phyloP scores from a whole-genome alignment of 1,139 yeast species.

The Taphrina wiesneri region DNA sequence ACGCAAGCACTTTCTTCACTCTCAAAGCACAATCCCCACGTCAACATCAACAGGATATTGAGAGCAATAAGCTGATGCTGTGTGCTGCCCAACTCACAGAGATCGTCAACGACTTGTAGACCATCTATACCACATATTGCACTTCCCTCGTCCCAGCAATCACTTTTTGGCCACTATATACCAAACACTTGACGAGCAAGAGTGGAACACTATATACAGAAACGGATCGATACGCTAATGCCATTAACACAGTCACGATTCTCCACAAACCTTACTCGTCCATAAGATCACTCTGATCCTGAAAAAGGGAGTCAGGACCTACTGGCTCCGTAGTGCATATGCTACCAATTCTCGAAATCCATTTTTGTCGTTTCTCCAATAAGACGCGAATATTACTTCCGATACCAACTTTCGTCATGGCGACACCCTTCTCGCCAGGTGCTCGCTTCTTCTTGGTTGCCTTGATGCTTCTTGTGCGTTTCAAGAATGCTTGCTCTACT shows the following conservation, averaged over 20 bases:
- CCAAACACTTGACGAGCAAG: too few relatives aligned
- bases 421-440: constrained; percentile 28
- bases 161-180: too few relatives aligned
- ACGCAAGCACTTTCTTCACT: too few relatives aligned
- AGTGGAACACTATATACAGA: too few relatives aligned
- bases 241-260: background rate
- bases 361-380: constrained; percentile 79
- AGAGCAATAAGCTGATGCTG: too few relatives aligned
- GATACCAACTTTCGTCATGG: constrained; percentile 36
- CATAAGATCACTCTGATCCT: background rate
- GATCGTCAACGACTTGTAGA: too few relatives aligned
- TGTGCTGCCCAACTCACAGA: too few relatives aligned
- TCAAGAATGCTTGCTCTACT: constrained; percentile 89
- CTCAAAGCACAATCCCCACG: too few relatives aligned
- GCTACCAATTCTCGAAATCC: constrained; percentile 85
- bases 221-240: background rate
- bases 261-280: background rate
- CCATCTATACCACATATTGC: too few relatives aligned
- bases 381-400: constrained; percentile 76
- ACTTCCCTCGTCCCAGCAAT: too few relatives aligned
- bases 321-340: constrained; percentile 18
- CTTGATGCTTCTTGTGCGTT: constrained; percentile 78
- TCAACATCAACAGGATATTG: too few relatives aligned
- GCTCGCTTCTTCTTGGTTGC: constrained; percentile 65
- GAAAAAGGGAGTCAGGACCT: background rate